phyloP scores from a whole-genome alignment of 1,284 basidiomycete species.

The Filobasidium uniguttulatum region DNA sequence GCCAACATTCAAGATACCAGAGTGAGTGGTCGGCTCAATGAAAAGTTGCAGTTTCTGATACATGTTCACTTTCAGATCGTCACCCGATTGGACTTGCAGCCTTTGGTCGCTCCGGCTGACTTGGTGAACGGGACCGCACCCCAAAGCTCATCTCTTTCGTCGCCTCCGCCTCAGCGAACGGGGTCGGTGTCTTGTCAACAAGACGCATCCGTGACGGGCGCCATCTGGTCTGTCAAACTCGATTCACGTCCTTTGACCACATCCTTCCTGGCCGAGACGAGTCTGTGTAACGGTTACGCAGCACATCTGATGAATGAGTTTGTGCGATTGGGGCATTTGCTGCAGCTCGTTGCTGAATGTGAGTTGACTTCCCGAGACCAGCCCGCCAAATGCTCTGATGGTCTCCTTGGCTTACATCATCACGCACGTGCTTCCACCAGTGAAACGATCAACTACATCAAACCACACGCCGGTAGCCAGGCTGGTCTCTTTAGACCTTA shows the following conservation, averaged over 20 bases:
- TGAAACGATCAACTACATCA: background rate
- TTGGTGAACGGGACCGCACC: background rate
- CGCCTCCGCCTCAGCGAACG: background rate
- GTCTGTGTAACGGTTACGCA: background rate
- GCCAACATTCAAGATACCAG: background rate
- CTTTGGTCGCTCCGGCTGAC: background rate
- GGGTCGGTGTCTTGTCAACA: too few relatives aligned
- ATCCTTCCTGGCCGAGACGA: background rate
- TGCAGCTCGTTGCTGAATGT: background rate
- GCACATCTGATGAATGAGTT: background rate
- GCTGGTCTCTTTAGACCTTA: background rate
- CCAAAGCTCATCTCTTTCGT: background rate
- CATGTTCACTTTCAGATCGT: background rate
- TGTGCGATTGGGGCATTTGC: background rate
- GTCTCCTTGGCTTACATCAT: background rate
- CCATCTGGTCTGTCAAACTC: background rate
- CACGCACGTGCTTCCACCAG: too few relatives aligned
- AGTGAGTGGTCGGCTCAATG: background rate
- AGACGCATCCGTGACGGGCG: too few relatives aligned
- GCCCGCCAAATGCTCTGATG: background rate
- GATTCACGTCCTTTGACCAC: background rate
- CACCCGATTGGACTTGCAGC: background rate
- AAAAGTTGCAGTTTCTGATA: background rate
- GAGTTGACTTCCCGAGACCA: background rate
- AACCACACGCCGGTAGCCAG: background rate